Evolutionary conservation across 2,329 filamentous ascomycete species (phyloP).

Genomic region (Colletotrichum limetticola): DNA sequence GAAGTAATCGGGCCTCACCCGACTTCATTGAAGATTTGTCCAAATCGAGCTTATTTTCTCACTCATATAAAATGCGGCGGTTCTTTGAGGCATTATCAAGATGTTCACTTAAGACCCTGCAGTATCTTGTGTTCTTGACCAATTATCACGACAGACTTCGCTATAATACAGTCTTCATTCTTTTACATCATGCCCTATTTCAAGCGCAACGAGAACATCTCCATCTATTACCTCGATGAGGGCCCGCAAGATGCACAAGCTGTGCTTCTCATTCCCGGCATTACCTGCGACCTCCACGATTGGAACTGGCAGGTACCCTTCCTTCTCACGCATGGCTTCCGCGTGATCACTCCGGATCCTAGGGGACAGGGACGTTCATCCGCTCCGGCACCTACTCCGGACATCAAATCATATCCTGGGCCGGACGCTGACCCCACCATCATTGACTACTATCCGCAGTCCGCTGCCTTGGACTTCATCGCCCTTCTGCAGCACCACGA

Average conservation of each 20-base stretch:
- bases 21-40: background rate
- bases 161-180: too few relatives aligned
- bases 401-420: constrained; percentile 10
- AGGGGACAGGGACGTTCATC: constrained; percentile 19
- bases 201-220: constrained; percentile 9
- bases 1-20: background rate
- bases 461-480: constrained; percentile 11
- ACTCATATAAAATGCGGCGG: background rate
- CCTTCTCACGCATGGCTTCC: constrained; percentile 1
- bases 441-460: constrained; percentile 28
- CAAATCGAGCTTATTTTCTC: background rate
- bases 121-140: background rate
- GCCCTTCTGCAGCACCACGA: constrained; percentile 11
- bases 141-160: background rate
- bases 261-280: constrained; percentile 1
- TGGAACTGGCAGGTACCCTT: constrained; percentile 26
- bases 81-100: background rate
- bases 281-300: constrained; percentile 13
- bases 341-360: constrained; percentile 20
- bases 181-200: constrained; percentile 10
- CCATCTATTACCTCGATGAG: constrained; percentile 24
- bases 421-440: background rate
- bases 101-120: background rate
- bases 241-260: background rate
- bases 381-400: background rate